Conservation (phyloP, 2,329 filamentous ascomycete species). For the Claviceps quebecensis region DNA sequence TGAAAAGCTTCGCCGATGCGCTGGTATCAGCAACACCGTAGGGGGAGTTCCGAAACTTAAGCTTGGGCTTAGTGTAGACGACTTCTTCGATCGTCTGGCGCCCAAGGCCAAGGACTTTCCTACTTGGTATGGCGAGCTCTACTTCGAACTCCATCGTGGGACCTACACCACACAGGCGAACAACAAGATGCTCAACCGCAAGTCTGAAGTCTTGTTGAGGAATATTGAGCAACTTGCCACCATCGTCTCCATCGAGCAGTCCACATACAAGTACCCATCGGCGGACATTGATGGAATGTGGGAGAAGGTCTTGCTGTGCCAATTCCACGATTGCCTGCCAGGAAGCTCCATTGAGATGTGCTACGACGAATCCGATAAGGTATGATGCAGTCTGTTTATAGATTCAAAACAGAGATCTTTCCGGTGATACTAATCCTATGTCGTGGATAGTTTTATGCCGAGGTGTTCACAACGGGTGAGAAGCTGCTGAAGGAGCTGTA, state of each 20-base stretch:
- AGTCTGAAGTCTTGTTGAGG: slow-evolving; percentile 69
- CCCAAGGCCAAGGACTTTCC: slow-evolving; percentile 66
- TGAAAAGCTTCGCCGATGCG: slow-evolving; percentile 85
- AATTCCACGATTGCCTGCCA: slow-evolving; percentile 95
- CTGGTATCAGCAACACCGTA: slow-evolving; percentile 77
- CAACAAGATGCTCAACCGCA: slow-evolving; percentile 90
- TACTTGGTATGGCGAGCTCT: slow-evolving; percentile 96
- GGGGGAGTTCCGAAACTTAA: slow-evolving; percentile 71
- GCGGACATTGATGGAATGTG: slow-evolving; percentile 91
- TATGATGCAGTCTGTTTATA: slow-evolving; percentile 17
- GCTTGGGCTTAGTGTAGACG: slow-evolving; percentile 79
- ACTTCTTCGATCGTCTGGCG: slow-evolving; percentile 81
- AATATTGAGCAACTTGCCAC: slow-evolving; percentile 84
- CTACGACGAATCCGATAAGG: slow-evolving; percentile 85
- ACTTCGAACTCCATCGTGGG: slow-evolving; percentile 92
- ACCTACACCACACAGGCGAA: slow-evolving; percentile 97
- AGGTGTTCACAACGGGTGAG: slow-evolving; percentile 66
- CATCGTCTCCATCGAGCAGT: slow-evolving; percentile 60
- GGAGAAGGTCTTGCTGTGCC: slow-evolving; percentile 81
- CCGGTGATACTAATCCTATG: slow-evolving; percentile 11
- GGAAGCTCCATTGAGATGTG: slow-evolving; percentile 96
- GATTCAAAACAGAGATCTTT: no score
- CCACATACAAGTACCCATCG: slow-evolving; percentile 79
- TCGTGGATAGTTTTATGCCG: slow-evolving; percentile 53
- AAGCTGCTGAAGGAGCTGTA: slow-evolving; percentile 58